These are phyloP conservation scores for Verbascum thapsus DNA, from an alignment of 257 asterid species.

Conservation along the genomic window DNA sequence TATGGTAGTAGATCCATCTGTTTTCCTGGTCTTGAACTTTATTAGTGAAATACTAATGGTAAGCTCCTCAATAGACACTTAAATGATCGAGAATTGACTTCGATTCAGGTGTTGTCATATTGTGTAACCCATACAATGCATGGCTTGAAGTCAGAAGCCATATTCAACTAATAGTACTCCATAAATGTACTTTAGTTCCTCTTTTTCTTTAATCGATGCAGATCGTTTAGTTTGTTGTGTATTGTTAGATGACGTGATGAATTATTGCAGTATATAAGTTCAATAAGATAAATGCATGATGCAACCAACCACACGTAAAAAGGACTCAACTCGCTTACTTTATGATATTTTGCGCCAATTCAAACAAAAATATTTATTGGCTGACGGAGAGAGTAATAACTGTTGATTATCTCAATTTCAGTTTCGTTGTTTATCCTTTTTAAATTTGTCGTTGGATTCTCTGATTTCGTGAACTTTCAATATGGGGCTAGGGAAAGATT, in stretches of 20 bases:
- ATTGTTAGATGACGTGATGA: too few relatives aligned
- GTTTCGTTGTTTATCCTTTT: background rate
- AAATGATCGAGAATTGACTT: constrained; percentile 9
- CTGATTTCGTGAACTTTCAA: background rate
- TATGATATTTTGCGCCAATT: background rate
- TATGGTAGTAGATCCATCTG: too few relatives aligned
- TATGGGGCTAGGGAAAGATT: background rate
- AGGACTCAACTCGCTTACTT: background rate
- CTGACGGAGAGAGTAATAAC: background rate
- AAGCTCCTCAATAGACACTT: background rate
- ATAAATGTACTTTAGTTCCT: background rate
- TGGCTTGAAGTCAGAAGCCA: background rate
- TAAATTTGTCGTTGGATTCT: background rate
- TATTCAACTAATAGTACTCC: background rate
- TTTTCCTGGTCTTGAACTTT: too few relatives aligned
- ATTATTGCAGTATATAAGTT: too few relatives aligned
- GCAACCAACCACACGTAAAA: too few relatives aligned
- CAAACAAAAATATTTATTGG: background rate
- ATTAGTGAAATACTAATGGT: constrained; percentile 1
- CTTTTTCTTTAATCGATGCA: background rate
- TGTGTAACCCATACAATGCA: background rate
- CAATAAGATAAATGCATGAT: too few relatives aligned
- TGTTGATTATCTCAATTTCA: constrained; percentile 2
- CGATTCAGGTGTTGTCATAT: constrained; percentile 1
- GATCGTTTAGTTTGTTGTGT: too few relatives aligned